Evolutionary conservation across 148 eudicot species (phyloP), one percentile per base, ranked within the genome.

Genomic region (Diospyros kaki): DNA sequence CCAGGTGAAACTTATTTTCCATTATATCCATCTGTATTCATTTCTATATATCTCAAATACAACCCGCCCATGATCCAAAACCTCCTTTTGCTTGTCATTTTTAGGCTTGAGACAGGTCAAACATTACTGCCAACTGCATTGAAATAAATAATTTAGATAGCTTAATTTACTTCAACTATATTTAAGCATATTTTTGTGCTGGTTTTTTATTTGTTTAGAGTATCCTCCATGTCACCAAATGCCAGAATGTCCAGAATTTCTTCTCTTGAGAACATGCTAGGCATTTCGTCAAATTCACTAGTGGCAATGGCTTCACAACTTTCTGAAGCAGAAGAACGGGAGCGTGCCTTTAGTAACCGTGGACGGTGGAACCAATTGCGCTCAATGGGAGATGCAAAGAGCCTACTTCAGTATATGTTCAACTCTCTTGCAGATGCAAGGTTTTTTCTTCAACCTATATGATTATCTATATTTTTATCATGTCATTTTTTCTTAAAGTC

Each of bases 261-360:
- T 73, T 95, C 98, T 72, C 86, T 95, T 67, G 97, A 95, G 83
- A 92, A 80, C 81, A 95, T 95, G 98, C 82, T 95, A 61, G 83
- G 94, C 76, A 88, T 95, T 72, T 86, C 98, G 73, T 95, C 98
- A 66, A 90, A 95, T 83, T 95, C 98, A 68, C 90, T 95, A 40
- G 98, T 95, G 54, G 83, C 96, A 59, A 95, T 95, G 98, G 98
- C 98, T 69, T 95, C 98, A 80, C 98, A 95, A 79, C 98, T 95
- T 75, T 95, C 98, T 58, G 98, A 95, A 82, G 98, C 98, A 46
- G 98, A 95, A 84, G 98, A 95, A 79, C 78, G 98, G 53, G 98
- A 95, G 71, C 98, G 97, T 75, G 87, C 86, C 68, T 84, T 90
- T 53, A 86, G 83, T 67, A 84, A 68, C 72, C 98, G 97, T 76